Percentiles rank a stretch among this genome's conserved stretches.
phyloP scores from a whole-genome alignment of 495 filamentous ascomycete species.

The Thermothielavioides terrestris region DNA sequence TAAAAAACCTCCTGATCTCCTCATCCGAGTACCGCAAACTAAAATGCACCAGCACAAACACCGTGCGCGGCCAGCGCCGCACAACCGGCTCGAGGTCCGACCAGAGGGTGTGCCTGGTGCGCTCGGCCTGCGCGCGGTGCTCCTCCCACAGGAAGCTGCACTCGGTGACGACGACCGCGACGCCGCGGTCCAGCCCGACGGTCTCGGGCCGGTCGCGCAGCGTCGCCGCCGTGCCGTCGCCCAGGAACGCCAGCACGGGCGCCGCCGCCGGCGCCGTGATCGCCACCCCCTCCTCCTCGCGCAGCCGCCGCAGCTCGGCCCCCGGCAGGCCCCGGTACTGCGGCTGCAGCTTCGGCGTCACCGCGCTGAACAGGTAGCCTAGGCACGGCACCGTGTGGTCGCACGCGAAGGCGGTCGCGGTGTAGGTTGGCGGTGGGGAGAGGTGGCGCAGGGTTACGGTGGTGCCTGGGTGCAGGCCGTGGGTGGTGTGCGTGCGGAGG shows the following conservation, averaged over 20 bases:
- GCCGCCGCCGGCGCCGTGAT: constrained; percentile 22
- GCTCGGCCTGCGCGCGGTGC: constrained; percentile 26
- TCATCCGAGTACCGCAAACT: constrained; percentile 28
- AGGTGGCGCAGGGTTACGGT: constrained; percentile 17
- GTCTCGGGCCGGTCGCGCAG: constrained; percentile 14
- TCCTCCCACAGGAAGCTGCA: constrained; percentile 30
- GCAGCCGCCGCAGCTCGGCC: constrained; percentile 17
- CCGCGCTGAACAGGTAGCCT: constrained; percentile 29
- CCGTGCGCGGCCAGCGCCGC: constrained; percentile 21
- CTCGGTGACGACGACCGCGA: constrained; percentile 33
- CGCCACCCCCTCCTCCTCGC: constrained; percentile 7
- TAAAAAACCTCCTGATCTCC: constrained; percentile 28
- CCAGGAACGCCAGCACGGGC: constrained; percentile 33
- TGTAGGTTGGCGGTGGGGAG: constrained; percentile 12
- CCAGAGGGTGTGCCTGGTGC: constrained; percentile 33
- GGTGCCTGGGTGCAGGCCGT: constrained; percentile 15
- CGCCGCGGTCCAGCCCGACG: constrained; percentile 14
- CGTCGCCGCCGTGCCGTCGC: constrained; percentile 27
- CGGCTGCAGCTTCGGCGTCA: constrained; percentile 20
- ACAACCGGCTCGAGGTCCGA: constrained; percentile 26
- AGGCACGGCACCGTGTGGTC: constrained; percentile 32
- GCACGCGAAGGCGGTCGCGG: constrained; percentile 25
- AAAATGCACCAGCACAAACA: constrained; percentile 34
- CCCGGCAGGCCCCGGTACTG: constrained; percentile 15
- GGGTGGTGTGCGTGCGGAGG: constrained; percentile 20